Evolutionary conservation across 2,329 filamentous ascomycete genomes (phyloP), one percentile per base, ranked within the genome.

Genomic region (Elsinoe fawcettii): DNA sequence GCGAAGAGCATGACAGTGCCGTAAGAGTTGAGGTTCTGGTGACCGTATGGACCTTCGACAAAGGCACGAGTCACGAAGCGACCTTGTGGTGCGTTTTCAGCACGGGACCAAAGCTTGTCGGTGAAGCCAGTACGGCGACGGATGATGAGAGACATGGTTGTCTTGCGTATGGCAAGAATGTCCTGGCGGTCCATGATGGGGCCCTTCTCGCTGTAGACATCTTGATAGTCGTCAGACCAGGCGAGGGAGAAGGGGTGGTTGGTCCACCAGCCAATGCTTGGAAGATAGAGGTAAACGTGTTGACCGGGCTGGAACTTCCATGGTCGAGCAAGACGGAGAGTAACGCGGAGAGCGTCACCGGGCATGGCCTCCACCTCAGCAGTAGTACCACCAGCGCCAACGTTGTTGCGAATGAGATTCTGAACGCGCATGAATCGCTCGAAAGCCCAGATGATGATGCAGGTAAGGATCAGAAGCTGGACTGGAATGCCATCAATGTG

Each of bases 1-100:
- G 92, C 91, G 68, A 96, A 90, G 58, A 99, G 85, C 61, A 99
- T 82, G 44, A 86, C 84, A 43, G 95, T 93, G 37, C 93, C 92
- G 71, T 96, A 97, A 6, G 91, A 96, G 71, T 90, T 85, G 62
- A 97, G 84, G 60, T 84, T 84, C 72, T 96, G 87, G 67, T 90
- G 69, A 59, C 75, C 75, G 69, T 97, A 97, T 0, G 93, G 92
- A 0, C 93, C 93, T 73, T 97, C 93, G 60, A 95, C 83, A 58
- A 88, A 83, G 32, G 89, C 90, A 58, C 78, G 80, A 57, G 91
- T 76, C 9, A 78, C 77, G 60, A 91, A 74, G 12, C 77, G 77
- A 30, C 75, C 76, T 22, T 73, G 71, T n/a, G 77, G 74, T 18
- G 77, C 72, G 27, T 74, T 71, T 58, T 78, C 75, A 5, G 88